phyloP scores from a whole-genome alignment of 192 early-diverging fungal genomes.

The Backusella westeae region DNA sequence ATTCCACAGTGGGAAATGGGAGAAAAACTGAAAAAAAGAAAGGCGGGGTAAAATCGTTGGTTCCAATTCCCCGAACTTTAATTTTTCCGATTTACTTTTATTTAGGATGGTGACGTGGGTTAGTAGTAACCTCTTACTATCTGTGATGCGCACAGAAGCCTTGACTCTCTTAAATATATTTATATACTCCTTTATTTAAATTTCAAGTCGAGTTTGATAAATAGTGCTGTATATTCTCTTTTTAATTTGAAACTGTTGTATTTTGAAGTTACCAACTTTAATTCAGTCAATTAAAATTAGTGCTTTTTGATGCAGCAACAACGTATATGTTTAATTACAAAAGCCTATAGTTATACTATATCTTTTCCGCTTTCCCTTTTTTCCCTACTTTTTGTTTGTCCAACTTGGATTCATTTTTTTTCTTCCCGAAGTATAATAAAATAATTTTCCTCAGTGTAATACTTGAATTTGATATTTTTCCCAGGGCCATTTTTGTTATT shows the following conservation, averaged over 20 bases:
- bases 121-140: neutral
- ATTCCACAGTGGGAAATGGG: conserved; percentile 3
- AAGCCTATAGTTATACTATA: neutral
- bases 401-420: neutral
- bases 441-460: neutral
- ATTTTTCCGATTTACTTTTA: conserved; percentile 1
- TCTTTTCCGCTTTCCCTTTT: neutral
- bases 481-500: conserved; percentile 3
- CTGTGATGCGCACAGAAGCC: neutral
- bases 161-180: neutral
- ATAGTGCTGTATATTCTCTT: neutral
- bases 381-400: neutral
- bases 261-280: neutral
- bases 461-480: neutral
- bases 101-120: neutral
- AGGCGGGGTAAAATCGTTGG: neutral
- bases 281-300: neutral
- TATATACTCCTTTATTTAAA: neutral
- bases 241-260: neutral
- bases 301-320: neutral
- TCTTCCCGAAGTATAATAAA: neutral
- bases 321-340: neutral
- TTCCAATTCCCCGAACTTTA: neutral
- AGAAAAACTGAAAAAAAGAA: conserved; percentile 2
- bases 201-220: neutral